Evolutionary conservation across 1,139 yeast species (phyloP).

Genomic region (Kurtzmaniella quercitrusa): DNA sequence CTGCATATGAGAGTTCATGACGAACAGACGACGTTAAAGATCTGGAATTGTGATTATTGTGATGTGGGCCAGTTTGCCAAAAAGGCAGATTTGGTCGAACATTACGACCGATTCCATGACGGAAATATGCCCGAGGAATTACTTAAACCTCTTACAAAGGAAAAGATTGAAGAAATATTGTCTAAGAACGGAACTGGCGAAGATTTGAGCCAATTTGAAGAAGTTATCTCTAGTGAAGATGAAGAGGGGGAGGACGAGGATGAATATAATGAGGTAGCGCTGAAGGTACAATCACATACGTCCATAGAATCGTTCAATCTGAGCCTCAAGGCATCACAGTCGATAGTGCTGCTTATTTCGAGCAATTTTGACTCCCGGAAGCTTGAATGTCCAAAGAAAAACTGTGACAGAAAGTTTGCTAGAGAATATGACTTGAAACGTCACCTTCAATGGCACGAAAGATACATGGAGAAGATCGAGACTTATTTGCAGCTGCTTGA

Average conservation of each 20-base stretch:
- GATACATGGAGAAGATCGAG: constrained; percentile 29
- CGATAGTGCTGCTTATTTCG: constrained; percentile 33
- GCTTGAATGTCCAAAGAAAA: constrained; percentile 40
- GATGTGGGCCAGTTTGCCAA: constrained; percentile 30
- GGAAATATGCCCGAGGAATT: constrained; percentile 35
- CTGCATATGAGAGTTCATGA: constrained; percentile 69
- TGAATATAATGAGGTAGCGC: constrained; percentile 8
- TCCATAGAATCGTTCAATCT: constrained; percentile 25
- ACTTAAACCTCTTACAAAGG: constrained; percentile 22
- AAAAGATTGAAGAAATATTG: constrained; percentile 19
- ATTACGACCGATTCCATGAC: constrained; percentile 44
- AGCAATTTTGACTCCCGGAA: constrained; percentile 28
- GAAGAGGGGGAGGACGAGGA: constrained; percentile 14
- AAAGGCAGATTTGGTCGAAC: constrained; percentile 32
- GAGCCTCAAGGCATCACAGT: constrained; percentile 16
- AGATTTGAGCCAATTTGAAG: constrained; percentile 4
- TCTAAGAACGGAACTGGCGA: constrained; percentile 9
- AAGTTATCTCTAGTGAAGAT: constrained; percentile 10
- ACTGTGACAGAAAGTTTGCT: constrained; percentile 46
- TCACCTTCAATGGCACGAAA: constrained; percentile 55
- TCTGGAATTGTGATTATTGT: constrained; percentile 63
- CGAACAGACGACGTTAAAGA: constrained; percentile 41
- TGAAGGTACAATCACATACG: constrained; percentile 18
- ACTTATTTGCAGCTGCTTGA: constrained; percentile 27
- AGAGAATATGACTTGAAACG: constrained; percentile 46